These are phyloP conservation scores for Gossypium davidsonii DNA, from an alignment of 441 rosid species.

Conservation along the genomic window DNA sequence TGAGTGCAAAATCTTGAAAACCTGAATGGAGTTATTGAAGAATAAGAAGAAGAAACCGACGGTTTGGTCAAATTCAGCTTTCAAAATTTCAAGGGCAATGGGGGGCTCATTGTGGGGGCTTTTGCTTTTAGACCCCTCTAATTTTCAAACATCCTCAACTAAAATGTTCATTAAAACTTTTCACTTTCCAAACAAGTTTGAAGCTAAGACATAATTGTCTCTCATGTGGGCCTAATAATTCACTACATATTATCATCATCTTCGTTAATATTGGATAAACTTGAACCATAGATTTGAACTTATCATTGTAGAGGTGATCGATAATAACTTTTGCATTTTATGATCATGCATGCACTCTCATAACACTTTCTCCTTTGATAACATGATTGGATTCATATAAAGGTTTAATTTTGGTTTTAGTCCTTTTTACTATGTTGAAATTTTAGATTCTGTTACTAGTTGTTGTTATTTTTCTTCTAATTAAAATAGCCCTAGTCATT, in stretches of 20 bases:
- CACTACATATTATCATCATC: neutral
- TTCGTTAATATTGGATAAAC: neutral
- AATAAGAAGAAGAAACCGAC: neutral
- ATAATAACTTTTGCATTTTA: neutral
- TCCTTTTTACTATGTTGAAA: no score
- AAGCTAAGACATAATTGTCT: neutral
- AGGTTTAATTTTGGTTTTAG: no score
- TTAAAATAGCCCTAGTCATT: no score
- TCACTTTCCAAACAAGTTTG: neutral
- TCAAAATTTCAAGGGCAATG: no score
- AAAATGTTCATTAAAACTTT: neutral
- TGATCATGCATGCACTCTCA: neutral
- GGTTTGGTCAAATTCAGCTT: neutral
- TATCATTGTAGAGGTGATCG: neutral
- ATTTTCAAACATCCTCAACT: neutral
- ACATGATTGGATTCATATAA: no score
- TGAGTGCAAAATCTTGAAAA: neutral
- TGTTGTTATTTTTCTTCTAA: no score
- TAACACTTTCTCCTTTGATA: no score
- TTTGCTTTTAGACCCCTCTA: neutral
- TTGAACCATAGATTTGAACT: neutral
- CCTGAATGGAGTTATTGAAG: slow-evolving; percentile 1
- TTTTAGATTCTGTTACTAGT: no score
- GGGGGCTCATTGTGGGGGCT: neutral
- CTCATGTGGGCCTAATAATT: neutral